A percentile compares a stretch with the other conserved stretches of the same genome.
phyloP scores from a whole-genome alignment of 2,329 filamentous ascomycete species.

The Aureobasidium leucospermi region DNA sequence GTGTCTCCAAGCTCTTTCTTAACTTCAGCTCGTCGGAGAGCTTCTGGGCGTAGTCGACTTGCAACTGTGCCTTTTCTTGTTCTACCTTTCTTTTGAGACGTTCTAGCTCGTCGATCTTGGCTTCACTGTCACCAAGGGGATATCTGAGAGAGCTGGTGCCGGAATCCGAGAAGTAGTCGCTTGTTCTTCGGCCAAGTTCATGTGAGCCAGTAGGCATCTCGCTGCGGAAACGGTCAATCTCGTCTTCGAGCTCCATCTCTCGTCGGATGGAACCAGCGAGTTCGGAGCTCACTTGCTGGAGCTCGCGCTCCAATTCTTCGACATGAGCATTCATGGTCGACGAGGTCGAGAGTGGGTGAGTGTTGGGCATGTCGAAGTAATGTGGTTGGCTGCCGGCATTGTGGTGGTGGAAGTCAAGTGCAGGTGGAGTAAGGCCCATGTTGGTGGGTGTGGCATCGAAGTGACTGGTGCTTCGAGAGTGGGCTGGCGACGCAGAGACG shows the following conservation, averaged over 20 bases:
- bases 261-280: constrained; percentile 85
- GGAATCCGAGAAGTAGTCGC: constrained; percentile 97
- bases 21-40: constrained; percentile 77
- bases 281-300: constrained; percentile 88
- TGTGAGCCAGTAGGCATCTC: constrained; percentile 51
- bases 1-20: constrained; percentile 69
- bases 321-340: constrained; percentile 52
- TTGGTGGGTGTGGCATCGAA: constrained; percentile 24
- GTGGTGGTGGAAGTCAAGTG: constrained; percentile 45
- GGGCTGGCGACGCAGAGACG: constrained; percentile 51
- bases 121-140: constrained; percentile 53
- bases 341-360: constrained; percentile 33
- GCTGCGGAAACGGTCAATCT: constrained; percentile 80
- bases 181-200: constrained; percentile 67
- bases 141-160: constrained; percentile 79
- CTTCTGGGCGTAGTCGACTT: constrained; percentile 76
- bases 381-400: constrained; percentile 35
- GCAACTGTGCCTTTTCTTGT: constrained; percentile 82
- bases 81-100: constrained; percentile 75
- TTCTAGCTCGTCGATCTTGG: constrained; percentile 64
- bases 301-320: constrained; percentile 86
- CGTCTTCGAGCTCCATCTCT: constrained; percentile 93
- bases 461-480: constrained; percentile 33
- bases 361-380: constrained; percentile 42
- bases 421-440: constrained; percentile 34